Percentiles rank a stretch among this genome's conserved stretches.
Conservation (phyloP, 768 basidiomycete species). For the Gautieria morchelliformis region DNA sequence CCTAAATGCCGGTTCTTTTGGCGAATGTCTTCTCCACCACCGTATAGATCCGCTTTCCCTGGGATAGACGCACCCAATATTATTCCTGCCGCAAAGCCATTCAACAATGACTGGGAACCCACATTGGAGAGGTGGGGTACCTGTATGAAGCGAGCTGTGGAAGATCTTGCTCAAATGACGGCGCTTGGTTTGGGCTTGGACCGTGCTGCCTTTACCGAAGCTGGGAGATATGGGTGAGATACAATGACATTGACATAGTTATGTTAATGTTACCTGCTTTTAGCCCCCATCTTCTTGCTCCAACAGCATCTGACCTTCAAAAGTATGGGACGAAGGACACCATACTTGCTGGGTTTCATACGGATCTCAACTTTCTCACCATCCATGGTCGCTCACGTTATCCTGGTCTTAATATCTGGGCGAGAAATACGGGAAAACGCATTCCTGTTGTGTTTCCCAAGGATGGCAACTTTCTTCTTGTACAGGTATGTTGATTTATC, state of each 20-base stretch:
- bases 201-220: conserved; percentile 59
- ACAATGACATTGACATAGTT: not conserved
- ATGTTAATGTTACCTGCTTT: not conserved
- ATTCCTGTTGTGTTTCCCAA: conserved; percentile 81
- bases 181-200: conserved; percentile 76
- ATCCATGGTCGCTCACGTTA: conserved; percentile 82
- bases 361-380: conserved; percentile 90
- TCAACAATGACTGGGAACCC: conserved; percentile 57
- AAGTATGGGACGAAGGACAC: conserved; percentile 73
- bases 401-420: conserved; percentile 91
- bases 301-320: conserved; percentile 82
- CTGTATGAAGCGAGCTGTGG: conserved; percentile 81
- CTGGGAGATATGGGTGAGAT: conserved; percentile 72
- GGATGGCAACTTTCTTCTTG: conserved; percentile 71
- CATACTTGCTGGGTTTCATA: conserved; percentile 90
- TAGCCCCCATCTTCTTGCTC: conserved; percentile 83
- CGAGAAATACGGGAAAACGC: conserved; percentile 84
- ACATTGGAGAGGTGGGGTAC: conserved; percentile 81
- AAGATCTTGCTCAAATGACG: conserved; percentile 80
- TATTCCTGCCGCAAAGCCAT: conserved; percentile 48
- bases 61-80: conserved; percentile 75
- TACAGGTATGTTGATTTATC: conserved; percentile 37
- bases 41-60: conserved; percentile 73
- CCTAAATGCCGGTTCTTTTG: conserved; percentile 95
- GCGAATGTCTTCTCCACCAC: conserved; percentile 67